phyloP scores from a whole-genome alignment of 495 filamentous ascomycete species.

The Trichoderma reesei region DNA sequence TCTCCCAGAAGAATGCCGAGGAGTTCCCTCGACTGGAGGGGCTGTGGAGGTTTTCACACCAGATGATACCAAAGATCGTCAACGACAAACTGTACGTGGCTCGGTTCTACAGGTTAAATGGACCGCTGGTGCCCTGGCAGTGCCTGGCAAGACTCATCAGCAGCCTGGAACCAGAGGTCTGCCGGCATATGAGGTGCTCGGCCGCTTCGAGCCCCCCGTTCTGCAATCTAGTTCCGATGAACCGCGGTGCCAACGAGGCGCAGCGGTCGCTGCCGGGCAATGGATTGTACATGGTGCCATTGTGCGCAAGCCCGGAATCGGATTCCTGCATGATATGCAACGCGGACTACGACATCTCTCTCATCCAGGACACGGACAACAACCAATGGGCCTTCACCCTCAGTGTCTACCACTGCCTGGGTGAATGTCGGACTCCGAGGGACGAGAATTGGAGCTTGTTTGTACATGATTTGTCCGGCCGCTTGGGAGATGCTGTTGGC shows the following conservation, averaged over 20 bases:
- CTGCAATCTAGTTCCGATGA: too few species aligned
- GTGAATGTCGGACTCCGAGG: background rate
- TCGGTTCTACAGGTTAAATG: background rate
- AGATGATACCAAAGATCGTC: background rate
- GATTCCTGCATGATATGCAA: background rate
- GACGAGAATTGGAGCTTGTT: background rate
- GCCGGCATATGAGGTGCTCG: background rate
- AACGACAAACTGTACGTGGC: background rate
- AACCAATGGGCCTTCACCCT: background rate
- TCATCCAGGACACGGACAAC: background rate
- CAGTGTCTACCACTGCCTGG: background rate
- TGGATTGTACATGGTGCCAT: background rate
- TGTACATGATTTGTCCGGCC: too few species aligned
- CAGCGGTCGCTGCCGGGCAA: too few species aligned
- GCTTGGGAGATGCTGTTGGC: too few species aligned
- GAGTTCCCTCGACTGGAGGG: background rate
- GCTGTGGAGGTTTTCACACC: background rate
- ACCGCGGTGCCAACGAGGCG: too few species aligned
- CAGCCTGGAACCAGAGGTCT: background rate
- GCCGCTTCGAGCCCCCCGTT: background rate
- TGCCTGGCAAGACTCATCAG: background rate
- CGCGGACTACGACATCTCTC: background rate
- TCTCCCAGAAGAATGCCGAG: background rate
- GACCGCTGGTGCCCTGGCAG: background rate
- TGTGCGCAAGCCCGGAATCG: background rate